A percentile compares a stretch with the other conserved stretches of the same genome.
Evolutionary conservation across 495 filamentous ascomycete genomes (phyloP).

Genomic region (Talaromyces wortmannii): DNA sequence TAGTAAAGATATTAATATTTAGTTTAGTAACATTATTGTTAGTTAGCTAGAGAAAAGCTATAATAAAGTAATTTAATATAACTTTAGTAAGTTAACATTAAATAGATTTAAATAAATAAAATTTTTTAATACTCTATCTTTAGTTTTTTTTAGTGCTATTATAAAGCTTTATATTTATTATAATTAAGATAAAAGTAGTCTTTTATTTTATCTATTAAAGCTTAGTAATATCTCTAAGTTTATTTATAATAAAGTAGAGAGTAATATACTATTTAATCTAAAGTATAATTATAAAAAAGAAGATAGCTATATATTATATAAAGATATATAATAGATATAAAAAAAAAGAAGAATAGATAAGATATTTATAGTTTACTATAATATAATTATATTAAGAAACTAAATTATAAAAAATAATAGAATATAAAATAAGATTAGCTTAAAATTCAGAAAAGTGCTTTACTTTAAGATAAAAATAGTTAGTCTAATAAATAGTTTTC

Average conservation of each 20-base stretch:
- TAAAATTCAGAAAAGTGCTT: not conserved
- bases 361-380: slow-evolving; percentile 22
- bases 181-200: not conserved
- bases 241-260: not conserved
- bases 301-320: not conserved
- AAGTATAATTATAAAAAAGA: not conserved
- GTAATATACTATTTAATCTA: not conserved
- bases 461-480: not conserved
- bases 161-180: not conserved
- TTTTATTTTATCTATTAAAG: too few relatives aligned
- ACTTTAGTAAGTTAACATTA: slow-evolving; percentile 8
- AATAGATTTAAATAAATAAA: slow-evolving; percentile 4
- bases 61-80: slow-evolving; percentile 15
- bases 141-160: slow-evolving; percentile 5
- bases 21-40: slow-evolving; percentile 20
- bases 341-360: slow-evolving; percentile 5
- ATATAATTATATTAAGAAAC: slow-evolving; percentile 34
- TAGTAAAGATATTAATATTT: slow-evolving; percentile 13
- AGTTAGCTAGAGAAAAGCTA: slow-evolving; percentile 7
- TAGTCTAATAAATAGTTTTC: not conserved
- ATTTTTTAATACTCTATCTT: slow-evolving; percentile 7
- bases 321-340: not conserved
- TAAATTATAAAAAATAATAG: slow-evolving; percentile 18
- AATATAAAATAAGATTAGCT: slow-evolving; percentile 4
- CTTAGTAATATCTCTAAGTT: not conserved